A percentile compares a stretch with the other conserved stretches of the same genome.
Evolutionary conservation across 495 filamentous ascomycete species (phyloP).

Genomic region (Durotheca rogersii): DNA sequence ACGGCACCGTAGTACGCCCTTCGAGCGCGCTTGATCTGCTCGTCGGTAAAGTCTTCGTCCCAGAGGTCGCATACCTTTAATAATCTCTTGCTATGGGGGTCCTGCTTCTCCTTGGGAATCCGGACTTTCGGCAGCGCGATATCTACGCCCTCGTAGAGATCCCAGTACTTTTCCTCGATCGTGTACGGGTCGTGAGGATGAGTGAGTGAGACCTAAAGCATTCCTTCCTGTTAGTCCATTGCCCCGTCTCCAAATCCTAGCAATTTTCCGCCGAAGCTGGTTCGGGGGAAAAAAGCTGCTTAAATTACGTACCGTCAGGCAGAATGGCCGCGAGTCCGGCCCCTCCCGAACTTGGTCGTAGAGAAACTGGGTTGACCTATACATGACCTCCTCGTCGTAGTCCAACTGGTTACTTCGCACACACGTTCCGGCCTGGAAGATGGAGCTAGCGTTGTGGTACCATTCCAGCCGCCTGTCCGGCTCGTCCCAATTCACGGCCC

Average conservation of each 20-base stretch:
- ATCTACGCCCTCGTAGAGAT: slow-evolving; percentile 82
- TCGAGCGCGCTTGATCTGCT: slow-evolving; percentile 74
- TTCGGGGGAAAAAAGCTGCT: background rate
- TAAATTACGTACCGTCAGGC: slow-evolving; percentile 66
- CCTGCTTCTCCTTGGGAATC: slow-evolving; percentile 75
- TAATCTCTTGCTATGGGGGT: slow-evolving; percentile 77
- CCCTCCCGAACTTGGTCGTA: slow-evolving; percentile 77
- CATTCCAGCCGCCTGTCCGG: slow-evolving; percentile 81
- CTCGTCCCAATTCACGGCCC: slow-evolving; percentile 87
- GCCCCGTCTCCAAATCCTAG: too few relatives aligned
- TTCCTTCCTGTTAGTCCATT: slow-evolving; percentile 6
- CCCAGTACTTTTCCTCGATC: slow-evolving; percentile 86
- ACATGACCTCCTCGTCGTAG: slow-evolving; percentile 91
- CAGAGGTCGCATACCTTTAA: slow-evolving; percentile 78
- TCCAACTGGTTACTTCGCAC: slow-evolving; percentile 91
- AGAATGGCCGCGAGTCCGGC: slow-evolving; percentile 70
- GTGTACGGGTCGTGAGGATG: slow-evolving; percentile 92
- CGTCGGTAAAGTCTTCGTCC: slow-evolving; percentile 72
- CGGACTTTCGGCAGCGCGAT: slow-evolving; percentile 73
- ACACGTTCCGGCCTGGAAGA: slow-evolving; percentile 79
- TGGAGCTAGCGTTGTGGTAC: slow-evolving; percentile 90
- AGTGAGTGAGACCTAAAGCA: slow-evolving; percentile 69
- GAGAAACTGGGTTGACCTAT: slow-evolving; percentile 76
- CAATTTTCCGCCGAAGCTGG: too few relatives aligned
- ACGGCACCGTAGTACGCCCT: slow-evolving; percentile 87